Evolutionary conservation across 176 grass and related monocot genomes (phyloP), one percentile per base, ranked within the genome.

Genomic region (Phoenix roebelenii): DNA sequence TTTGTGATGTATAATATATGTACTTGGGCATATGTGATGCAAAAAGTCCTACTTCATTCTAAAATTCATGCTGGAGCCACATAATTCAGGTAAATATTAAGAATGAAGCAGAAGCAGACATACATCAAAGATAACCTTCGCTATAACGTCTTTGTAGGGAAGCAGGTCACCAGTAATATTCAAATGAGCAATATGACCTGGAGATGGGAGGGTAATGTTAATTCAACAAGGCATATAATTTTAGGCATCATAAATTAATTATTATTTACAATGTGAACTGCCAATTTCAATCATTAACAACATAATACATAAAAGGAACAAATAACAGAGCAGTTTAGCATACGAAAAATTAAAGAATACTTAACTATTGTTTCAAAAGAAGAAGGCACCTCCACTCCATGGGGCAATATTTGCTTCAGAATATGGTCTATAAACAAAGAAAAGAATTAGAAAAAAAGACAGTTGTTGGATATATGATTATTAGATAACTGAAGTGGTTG

Each of bases 291-390:
- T 44, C 35, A 44, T 44, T 44, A 12, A 44, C 35, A 44, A 44
- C 5, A 44, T 12, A 44, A 44, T 14, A 68, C 20, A 28, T 19
- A n/a, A 26, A 22, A 23, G 17, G 22, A 10, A 35, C 15, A 56
- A 15, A n/a, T 32, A 7, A 17, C 15, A 3, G 50, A 53, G 4
- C n/a, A 20, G 16, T 22, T 10, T 32, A 17, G 17, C 17, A 55
- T 26, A 55, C 39, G 28, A 68, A 15, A 16, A 14, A 22, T 22
- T 7, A 25, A 68, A 32, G 50, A n/a, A 3, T 55, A 77, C 81
- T 85, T 85, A 89, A 86, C 93, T 85, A 85, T 76, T 85, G 87
- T 98, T 88, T 98, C 93, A 76, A 98, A 98, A 52, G 93, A 98
- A 76, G 88, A 85, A 29, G 87, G 93, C 63, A 92, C 84, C 72